These are phyloP conservation scores for Aphanomyces invadans DNA, from an alignment of 352 stramenopile genomes.

Conservation along the genomic window DNA sequence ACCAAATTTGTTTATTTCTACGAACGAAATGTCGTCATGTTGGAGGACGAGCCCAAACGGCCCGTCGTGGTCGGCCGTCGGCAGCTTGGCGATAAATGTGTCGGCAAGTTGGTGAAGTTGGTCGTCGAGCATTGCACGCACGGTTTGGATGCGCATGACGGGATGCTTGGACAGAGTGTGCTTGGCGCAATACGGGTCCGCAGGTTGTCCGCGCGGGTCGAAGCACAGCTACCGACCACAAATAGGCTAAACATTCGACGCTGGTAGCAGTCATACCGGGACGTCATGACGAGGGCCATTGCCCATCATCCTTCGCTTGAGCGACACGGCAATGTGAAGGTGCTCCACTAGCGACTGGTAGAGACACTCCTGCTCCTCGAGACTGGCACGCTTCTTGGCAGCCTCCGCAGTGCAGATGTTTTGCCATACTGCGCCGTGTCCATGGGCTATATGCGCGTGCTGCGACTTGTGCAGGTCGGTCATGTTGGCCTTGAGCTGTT, in stretches of 20 bases:
- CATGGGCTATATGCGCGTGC: background rate
- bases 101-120: slow-evolving; percentile 7
- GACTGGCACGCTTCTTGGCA: background rate
- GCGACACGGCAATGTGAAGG: background rate
- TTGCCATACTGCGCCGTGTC: background rate
- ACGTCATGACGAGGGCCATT: background rate
- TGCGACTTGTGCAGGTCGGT: background rate
- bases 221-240: slow-evolving; percentile 10
- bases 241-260: background rate
- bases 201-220: background rate
- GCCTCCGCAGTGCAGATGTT: background rate
- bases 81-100: background rate
- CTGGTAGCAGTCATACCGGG: background rate
- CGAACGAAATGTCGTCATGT: background rate
- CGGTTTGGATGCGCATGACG: background rate
- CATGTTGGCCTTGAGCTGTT: background rate
- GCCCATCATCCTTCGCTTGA: slow-evolving; percentile 1
- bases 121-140: background rate
- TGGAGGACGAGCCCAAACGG: background rate
- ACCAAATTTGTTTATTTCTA: slow-evolving; percentile 6
- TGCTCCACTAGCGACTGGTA: background rate
- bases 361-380: background rate
- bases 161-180: background rate
- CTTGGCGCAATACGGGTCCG: background rate
- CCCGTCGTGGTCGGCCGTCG: slow-evolving; percentile 8